Base-by-base conservation (phyloP, 225 moss, liverwort and hornwort genomes). In the Asterella californica region DNA sequence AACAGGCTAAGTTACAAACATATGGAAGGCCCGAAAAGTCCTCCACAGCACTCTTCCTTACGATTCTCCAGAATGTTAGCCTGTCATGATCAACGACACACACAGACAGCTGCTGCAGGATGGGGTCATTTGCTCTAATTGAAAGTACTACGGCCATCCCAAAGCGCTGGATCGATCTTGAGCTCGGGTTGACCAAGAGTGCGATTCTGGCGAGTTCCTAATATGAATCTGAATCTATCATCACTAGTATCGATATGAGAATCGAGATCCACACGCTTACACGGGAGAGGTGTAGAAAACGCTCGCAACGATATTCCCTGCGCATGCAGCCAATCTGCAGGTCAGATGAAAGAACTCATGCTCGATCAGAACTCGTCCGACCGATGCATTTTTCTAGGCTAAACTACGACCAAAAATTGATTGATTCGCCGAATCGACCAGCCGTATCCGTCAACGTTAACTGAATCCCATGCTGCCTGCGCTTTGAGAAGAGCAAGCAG, bases 11-110 rank as follows among this genome's bases (percentile, higher is more conserved):
- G 12, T 77, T 27, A 47, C 75, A 53, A 46, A 90, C 79, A 54
- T 88, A 90, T 0, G 90, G 90, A 15, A 86, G 75, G 7, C 60
- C 84, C 55, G 90, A 90, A 76, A 88, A 90, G 25, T 78, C 77
- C 64, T 81, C 84, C 74, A 86, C 88, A 74, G 60, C 76, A 65
- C 55, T 53, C 59, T 52, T 79, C 66, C 38, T 67, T 72, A 77
- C 24, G 4, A 90, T 88, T 66, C 83, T 79, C 86, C 88, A 86
- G 62, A 90, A 86, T 55, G 88, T 88, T 10, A 82, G 78, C 54
- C 88, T 90, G 80, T 77, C 59, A 32, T 2, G 2, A 45, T 2
- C 57, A 5, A 17, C 4, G 2, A 57, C 19, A 57, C 5, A 57
- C 57, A 57, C 19, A 17, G 57, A 57, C 11, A n/a, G n/a, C n/a